These are phyloP conservation scores for Aspergillus cavernicola DNA, from an alignment of 495 filamentous ascomycete genomes.

Conservation along the genomic window DNA sequence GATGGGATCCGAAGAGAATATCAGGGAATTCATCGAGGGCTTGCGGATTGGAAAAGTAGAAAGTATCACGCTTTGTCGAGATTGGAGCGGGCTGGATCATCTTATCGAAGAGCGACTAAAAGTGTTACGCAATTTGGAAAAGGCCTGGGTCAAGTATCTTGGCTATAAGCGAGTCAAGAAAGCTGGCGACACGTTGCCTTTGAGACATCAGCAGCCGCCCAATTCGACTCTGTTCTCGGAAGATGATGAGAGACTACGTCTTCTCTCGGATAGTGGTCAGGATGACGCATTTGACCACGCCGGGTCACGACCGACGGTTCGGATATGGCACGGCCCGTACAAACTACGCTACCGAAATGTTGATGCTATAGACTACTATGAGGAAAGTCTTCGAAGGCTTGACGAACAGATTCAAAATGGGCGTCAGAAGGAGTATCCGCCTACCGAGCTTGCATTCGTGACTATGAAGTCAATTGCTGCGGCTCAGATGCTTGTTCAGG, in stretches of 20 bases:
- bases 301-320: slow-evolving; percentile 60
- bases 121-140: slow-evolving; percentile 71
- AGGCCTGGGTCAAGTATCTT: slow-evolving; percentile 73
- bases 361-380: slow-evolving; percentile 92
- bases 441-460: slow-evolving; percentile 86
- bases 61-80: slow-evolving; percentile 76
- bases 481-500: slow-evolving; percentile 90
- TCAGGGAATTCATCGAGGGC: slow-evolving; percentile 83
- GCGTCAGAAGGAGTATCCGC: slow-evolving; percentile 70
- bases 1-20: slow-evolving; percentile 72
- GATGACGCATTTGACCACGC: slow-evolving; percentile 36
- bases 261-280: slow-evolving; percentile 48
- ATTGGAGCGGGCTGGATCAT: slow-evolving; percentile 81
- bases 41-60: slow-evolving; percentile 92
- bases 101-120: slow-evolving; percentile 64
- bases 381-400: slow-evolving; percentile 74
- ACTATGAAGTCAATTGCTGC: slow-evolving; percentile 96
- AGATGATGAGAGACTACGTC: slow-evolving; percentile 45
- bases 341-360: slow-evolving; percentile 67
- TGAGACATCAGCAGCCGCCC: slow-evolving; percentile 46
- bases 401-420: slow-evolving; percentile 72
- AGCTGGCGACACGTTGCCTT: slow-evolving; percentile 48
- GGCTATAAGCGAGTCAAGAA: slow-evolving; percentile 48
- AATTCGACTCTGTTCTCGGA: slow-evolving; percentile 29
- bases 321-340: slow-evolving; percentile 77